Evolutionary conservation across 2,329 filamentous ascomycete species (phyloP), one percentile per base, ranked within the genome.

Genomic region (Aaosphaeria pasadenensis): DNA sequence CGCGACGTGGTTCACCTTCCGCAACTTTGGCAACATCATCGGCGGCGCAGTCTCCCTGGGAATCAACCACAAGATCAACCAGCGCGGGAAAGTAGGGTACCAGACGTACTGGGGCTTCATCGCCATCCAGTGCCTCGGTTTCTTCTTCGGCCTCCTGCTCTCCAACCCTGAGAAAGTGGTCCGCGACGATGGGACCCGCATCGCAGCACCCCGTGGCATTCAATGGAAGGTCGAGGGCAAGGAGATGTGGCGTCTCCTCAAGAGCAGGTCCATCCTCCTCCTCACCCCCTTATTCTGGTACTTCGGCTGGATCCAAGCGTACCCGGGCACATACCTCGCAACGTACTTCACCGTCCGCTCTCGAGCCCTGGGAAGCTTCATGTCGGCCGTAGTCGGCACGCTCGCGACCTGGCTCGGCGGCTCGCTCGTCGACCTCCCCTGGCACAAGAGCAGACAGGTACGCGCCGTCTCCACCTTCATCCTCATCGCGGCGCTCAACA

Each of bases 321-420:
- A 79, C 29, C 61, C 76, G 5, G 74, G 75, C 5, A 79, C 77
- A 11, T 80, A 79, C 54, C 68, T 78, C 11, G 74, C 77, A 7
- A 74, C 72, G 9, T 80, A 79, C 61, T 79, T 79, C 52, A 77
- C 74, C 5, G 77, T 79, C 4, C 71, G 77, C 2, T 64, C 77
- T 0, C 67, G 77, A 3, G 73, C 77, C 1, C 62, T 79, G 3
- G 72, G 71, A 0, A 71, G 73, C 0, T 57, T 80, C 43, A 67
- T 71, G 1, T 75, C 76, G 0, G 74, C 74, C 6, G 58, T 79
- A n/a, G 72, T 69, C 1, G 75, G 74, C 0, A 71, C 72, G 0
- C 54, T 63, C 11, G 73, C 73, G 36, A 76, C 77, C 44, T 65
- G 75, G 30, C 71, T 75, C 39, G 76, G 71, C 68, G 75, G 75